These are phyloP conservation scores for Boletellus deceptivus DNA, from an alignment of 1,284 basidiomycete species.

Conservation along the genomic window DNA sequence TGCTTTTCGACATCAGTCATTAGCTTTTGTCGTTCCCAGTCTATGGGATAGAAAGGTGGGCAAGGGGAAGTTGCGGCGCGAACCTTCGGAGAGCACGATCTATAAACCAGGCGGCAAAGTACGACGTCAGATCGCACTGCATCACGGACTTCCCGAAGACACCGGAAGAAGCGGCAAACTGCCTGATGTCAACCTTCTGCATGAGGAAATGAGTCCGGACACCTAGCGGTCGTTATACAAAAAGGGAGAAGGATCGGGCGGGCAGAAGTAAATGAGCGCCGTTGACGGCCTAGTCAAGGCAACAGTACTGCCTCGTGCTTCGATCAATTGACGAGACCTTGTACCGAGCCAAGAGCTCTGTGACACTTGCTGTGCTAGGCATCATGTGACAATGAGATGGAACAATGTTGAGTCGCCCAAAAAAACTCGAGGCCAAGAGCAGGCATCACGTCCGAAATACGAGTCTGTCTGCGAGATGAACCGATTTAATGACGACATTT, in stretches of 20 bases:
- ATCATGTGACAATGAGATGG: background rate
- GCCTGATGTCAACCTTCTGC: constrained; percentile 12
- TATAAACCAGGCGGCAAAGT: constrained; percentile 27
- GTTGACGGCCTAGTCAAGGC: background rate
- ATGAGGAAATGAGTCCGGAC: constrained; percentile 3
- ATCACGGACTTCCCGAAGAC: constrained; percentile 25
- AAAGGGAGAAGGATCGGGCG: constrained; percentile 8
- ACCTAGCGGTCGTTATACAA: constrained; percentile 13
- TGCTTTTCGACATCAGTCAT: constrained; percentile 34
- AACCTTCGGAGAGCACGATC: constrained; percentile 11
- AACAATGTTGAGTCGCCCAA: background rate
- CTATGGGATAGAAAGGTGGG: constrained; percentile 9
- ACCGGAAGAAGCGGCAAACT: constrained; percentile 22
- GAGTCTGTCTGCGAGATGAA: background rate
- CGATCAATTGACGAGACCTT: background rate
- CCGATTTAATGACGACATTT: constrained; percentile 3
- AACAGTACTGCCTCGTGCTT: constrained; percentile 1
- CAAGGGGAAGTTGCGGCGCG: constrained; percentile 12
- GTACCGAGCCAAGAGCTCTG: constrained; percentile 2
- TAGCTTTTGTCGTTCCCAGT: constrained; percentile 8
- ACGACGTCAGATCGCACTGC: constrained; percentile 24
- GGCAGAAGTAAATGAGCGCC: constrained; percentile 1
- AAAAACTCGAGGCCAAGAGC: background rate
- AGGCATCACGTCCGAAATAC: background rate
- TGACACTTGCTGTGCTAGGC: background rate